Conservation (phyloP, 345 rosid species). For the Ceriops zippeliana region DNA sequence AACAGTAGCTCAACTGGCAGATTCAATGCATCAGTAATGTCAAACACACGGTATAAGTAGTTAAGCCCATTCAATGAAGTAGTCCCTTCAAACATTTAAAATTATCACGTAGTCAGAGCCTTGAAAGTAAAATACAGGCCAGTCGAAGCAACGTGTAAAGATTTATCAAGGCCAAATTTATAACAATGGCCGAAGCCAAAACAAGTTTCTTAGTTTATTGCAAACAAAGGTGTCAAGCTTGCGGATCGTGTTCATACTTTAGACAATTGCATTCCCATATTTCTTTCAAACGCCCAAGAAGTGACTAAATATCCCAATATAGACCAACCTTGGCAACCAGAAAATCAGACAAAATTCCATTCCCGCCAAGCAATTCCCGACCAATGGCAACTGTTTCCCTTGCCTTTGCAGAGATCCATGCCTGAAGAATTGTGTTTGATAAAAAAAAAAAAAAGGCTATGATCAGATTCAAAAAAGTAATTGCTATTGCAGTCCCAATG, state of each 20-base stretch:
- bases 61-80: no score
- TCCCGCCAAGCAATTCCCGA: slow-evolving; percentile 93
- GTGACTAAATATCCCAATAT: slow-evolving; percentile 2
- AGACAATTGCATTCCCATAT: not conserved
- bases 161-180: not conserved
- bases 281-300: not conserved
- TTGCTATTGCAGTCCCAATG: not conserved
- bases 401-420: slow-evolving; percentile 77
- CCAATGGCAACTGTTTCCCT: slow-evolving; percentile 83
- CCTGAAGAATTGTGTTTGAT: slow-evolving; percentile 26
- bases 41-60: no score
- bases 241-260: no score
- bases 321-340: slow-evolving; percentile 82
- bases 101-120: no score
- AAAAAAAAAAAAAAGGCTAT: not conserved
- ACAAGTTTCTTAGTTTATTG: not conserved
- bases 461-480: not conserved
- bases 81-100: no score
- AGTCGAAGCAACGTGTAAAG: not conserved
- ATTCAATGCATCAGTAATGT: no score
- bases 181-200: not conserved
- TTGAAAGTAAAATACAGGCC: not conserved
- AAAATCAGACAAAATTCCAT: slow-evolving; percentile 80
- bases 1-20: no score
- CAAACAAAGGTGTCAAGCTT: not conserved